phyloP scores from a whole-genome alignment of 495 filamentous ascomycete genomes.

The Penicillium psychrofluorescens region DNA sequence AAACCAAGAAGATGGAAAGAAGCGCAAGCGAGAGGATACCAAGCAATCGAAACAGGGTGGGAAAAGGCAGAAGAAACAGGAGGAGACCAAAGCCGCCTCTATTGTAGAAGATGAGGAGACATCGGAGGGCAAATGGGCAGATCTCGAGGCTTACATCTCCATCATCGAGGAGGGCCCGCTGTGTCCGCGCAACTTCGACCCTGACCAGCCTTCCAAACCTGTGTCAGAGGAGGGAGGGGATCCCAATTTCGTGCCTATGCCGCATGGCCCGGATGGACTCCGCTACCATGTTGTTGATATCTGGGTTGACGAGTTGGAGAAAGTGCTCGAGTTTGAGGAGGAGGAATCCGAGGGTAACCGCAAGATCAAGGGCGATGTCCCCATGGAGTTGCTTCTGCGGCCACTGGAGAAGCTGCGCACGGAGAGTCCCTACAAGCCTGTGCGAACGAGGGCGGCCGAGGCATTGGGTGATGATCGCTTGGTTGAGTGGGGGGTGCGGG shows the following conservation, averaged over 20 bases:
- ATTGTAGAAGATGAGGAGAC: slow-evolving; percentile 3
- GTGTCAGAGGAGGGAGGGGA: slow-evolving; percentile 15
- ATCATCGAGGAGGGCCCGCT: slow-evolving; percentile 38
- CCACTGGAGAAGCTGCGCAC: slow-evolving; percentile 50
- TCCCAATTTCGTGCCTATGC: slow-evolving; percentile 32
- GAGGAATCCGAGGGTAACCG: slow-evolving; percentile 20
- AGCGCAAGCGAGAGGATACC: slow-evolving; percentile 19
- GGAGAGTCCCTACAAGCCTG: slow-evolving; percentile 60
- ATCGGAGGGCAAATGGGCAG: slow-evolving; percentile 31
- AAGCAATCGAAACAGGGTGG: slow-evolving; percentile 41
- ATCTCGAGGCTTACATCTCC: slow-evolving; percentile 32
- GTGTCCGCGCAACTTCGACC: slow-evolving; percentile 37
- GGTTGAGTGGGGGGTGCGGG: slow-evolving; percentile 47
- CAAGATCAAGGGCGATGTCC: slow-evolving; percentile 32
- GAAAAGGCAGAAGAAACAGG: slow-evolving; percentile 28
- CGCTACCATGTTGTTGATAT: slow-evolving; percentile 85
- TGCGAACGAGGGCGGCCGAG: slow-evolving; percentile 64
- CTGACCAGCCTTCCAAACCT: slow-evolving; percentile 16
- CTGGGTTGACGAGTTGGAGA: slow-evolving; percentile 81
- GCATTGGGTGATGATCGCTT: slow-evolving; percentile 70
- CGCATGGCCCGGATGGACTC: slow-evolving; percentile 64
- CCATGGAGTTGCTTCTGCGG: slow-evolving; percentile 47
- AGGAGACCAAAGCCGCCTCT: slow-evolving; percentile 4
- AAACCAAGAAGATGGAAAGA: slow-evolving; percentile 14
- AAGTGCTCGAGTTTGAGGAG: slow-evolving; percentile 49